These are phyloP conservation scores for Neurospora sp. DNA, from an alignment of 495 filamentous ascomycete species.

Conservation along the genomic window DNA sequence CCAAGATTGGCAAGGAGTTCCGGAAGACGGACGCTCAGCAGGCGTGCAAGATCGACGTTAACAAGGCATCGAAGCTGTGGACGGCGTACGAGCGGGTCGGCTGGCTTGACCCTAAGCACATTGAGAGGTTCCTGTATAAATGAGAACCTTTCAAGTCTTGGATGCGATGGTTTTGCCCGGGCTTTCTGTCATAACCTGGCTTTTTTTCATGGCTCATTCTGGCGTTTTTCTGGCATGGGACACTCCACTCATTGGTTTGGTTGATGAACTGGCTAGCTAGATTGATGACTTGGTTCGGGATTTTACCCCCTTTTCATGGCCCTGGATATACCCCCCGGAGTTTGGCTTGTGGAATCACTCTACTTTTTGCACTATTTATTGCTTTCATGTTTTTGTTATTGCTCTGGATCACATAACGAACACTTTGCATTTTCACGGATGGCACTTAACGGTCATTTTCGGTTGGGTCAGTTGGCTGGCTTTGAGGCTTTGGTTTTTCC, in stretches of 20 bases:
- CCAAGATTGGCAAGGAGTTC: slow-evolving; percentile 72
- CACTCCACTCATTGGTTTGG: not conserved
- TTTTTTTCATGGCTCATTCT: not conserved
- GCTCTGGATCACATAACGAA: slow-evolving; percentile 2
- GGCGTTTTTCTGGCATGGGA: slow-evolving; percentile 1
- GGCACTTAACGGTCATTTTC: not conserved
- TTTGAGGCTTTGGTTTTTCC: not conserved
- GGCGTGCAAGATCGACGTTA: slow-evolving; percentile 96
- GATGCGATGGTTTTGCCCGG: slow-evolving; percentile 4
- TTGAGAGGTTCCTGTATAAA: slow-evolving; percentile 39
- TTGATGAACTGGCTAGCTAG: not conserved
- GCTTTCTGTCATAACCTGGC: not conserved
- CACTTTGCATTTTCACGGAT: not conserved
- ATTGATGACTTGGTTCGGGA: not conserved
- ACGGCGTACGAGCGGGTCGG: slow-evolving; percentile 81
- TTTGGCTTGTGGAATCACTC: not conserved
- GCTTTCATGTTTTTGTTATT: not conserved
- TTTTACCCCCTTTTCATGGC: not conserved
- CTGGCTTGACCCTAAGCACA: slow-evolving; percentile 64
- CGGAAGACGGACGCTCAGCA: slow-evolving; percentile 97
- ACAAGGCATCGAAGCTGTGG: slow-evolving; percentile 96
- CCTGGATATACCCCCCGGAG: not conserved
- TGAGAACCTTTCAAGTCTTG: not conserved
- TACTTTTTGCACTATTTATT: not conserved
- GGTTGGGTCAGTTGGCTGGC: not conserved